Base-by-base conservation (phyloP, 169 alveolate species). In the Babesia caballi region DNA sequence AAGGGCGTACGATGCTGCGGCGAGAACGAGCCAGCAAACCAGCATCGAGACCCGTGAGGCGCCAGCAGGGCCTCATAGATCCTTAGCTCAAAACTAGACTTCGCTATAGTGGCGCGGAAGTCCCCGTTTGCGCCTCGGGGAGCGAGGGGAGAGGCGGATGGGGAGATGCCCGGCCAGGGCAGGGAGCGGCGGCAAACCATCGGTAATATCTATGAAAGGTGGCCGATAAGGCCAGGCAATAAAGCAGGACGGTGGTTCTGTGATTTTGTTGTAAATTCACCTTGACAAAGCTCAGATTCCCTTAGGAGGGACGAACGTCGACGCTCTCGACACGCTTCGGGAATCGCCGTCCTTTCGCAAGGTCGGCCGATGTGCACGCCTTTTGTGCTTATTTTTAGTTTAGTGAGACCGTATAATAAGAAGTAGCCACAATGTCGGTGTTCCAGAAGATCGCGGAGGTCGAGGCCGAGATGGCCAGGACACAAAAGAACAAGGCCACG, bases 401-500 rank as follows among this genome's bases (percentile, higher is more conserved):
- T n/a, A n/a, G n/a, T n/a, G n/a, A n/a, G n/a, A n/a, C n/a, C n/a
- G n/a, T n/a, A n/a, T n/a, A n/a, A n/a, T 15, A 28, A 56, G 15
- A 14, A 8, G 35, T 30, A 14, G 21, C 53, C 42, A 89, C 85
- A 66, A 94, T 92, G 96, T 89, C 96, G 74, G 86, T 91, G 25
- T 84, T 90, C 47, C 95, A 94, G 77, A 95, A 94, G 85, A 95
- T 96, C 19, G 97, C 97, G 40, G 99, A 96, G 81, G 93, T 96
- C 40, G 99, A 97, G 95, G 96, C 94, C 82, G 99, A 98, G 80
- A 96, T 98, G 97, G 98, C 97, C 78, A 91, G 98, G 72, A 98
- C 99, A 67, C 98, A 98, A 84, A 97, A 97, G 89, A 98, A 98
- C 85, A 98, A 98, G 83, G 99, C 99, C 52, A 98, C 99, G 36